phyloP scores from a whole-genome alignment of 768 basidiomycete species.

The Panaeolus cyanescens region DNA sequence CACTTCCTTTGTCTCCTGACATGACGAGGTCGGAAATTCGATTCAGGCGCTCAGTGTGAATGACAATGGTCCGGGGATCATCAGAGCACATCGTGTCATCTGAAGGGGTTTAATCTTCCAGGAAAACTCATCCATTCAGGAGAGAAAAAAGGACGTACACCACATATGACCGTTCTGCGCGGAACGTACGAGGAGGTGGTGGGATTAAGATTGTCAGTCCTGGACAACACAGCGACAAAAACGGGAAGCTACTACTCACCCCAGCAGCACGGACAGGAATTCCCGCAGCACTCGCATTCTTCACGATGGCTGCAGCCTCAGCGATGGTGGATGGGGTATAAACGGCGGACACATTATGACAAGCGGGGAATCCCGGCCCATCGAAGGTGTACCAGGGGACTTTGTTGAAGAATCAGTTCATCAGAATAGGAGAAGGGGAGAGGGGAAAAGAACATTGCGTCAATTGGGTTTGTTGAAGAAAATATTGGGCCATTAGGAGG shows the following conservation, averaged over 20 bases:
- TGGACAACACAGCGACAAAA: not conserved
- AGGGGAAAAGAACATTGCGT: not conserved
- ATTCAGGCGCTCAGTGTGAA: constrained; percentile 36
- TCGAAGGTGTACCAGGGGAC: constrained; percentile 31
- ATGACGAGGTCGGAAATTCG: constrained; percentile 32
- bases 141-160: constrained; percentile 23
- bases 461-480: not conserved
- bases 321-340: constrained; percentile 32
- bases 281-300: constrained; percentile 29
- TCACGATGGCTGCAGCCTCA: constrained; percentile 32
- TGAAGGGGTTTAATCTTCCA: constrained; percentile 3
- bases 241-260: constrained; percentile 18
- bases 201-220: not conserved
- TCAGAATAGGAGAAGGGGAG: not conserved
- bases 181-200: not conserved
- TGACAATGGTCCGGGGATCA: constrained; percentile 33
- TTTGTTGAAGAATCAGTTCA: not conserved
- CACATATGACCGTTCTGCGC: constrained; percentile 39
- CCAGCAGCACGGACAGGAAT: constrained; percentile 35
- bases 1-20: constrained; percentile 26
- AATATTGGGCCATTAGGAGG: not conserved
- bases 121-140: not conserved
- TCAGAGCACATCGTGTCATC: constrained; percentile 41
- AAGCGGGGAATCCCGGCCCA: constrained; percentile 35
- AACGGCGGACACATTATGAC: constrained; percentile 29